Percentiles rank a stretch among this genome's conserved stretches.
Evolutionary conservation across 768 basidiomycete genomes (phyloP).

Genomic region (Rhodosporidiobolus odoratus): DNA sequence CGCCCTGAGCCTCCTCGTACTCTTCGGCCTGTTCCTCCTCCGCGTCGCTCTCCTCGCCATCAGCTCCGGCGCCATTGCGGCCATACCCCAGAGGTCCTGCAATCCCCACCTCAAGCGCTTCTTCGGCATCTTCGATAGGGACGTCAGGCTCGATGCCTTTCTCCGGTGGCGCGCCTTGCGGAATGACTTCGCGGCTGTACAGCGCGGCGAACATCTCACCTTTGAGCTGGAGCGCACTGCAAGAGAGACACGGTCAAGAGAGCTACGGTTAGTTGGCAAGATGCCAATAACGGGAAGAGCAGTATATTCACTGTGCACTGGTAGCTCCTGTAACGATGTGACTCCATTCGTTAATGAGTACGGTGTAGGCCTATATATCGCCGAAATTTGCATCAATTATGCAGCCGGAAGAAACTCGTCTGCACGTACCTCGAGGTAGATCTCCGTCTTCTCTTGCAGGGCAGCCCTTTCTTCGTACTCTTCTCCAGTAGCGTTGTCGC

Average conservation of each 20-base stretch:
- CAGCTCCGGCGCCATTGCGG: not conserved
- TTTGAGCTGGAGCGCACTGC: constrained; percentile 13
- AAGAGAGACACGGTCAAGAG: not conserved
- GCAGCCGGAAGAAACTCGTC: not conserved
- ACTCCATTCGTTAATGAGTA: constrained; percentile 22
- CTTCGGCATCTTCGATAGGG: not conserved
- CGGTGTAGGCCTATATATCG: constrained; percentile 17
- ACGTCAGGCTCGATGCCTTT: not conserved
- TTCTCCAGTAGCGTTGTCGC: constrained; percentile 37
- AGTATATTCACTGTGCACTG: not conserved
- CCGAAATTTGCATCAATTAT: too few relatives aligned
- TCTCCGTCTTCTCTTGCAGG: constrained; percentile 36
- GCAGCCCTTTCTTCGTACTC: constrained; percentile 40
- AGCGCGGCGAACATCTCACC: not conserved
- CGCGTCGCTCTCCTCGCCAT: not conserved
- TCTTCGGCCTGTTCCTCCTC: not conserved
- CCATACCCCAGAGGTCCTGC: not conserved
- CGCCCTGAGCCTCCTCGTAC: not conserved
- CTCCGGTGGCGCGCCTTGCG: not conserved
- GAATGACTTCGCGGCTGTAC: constrained; percentile 11
- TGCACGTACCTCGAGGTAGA: constrained; percentile 29
- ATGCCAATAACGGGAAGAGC: too few relatives aligned
- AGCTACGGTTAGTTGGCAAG: too few relatives aligned
- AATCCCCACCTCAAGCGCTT: not conserved
- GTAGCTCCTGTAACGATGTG: constrained; percentile 7